Conservation (phyloP, 257 asterid species). For the Petunia axillaris region DNA sequence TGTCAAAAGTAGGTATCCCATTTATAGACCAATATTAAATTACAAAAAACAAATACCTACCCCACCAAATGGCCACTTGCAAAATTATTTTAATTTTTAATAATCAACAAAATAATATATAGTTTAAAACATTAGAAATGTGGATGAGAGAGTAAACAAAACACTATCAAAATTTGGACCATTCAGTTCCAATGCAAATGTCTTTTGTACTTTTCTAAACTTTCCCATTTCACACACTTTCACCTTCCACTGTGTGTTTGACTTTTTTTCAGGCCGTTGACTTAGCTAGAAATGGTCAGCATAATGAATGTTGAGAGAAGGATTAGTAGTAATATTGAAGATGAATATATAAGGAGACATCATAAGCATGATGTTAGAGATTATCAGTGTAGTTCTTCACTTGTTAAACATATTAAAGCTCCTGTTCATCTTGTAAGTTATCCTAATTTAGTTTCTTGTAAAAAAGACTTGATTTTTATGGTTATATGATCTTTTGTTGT, state of each 20-base stretch:
- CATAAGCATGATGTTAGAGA: constrained; percentile 26
- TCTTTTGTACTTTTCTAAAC: constrained; percentile 24
- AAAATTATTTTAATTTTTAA: background rate
- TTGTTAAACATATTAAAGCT: constrained; percentile 33
- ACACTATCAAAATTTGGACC: constrained; percentile 13
- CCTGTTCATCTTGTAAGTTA: constrained; percentile 31
- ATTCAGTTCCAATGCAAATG: constrained; percentile 36
- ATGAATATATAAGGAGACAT: constrained; percentile 25
- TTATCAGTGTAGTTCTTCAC: constrained; percentile 30
- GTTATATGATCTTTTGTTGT: background rate
- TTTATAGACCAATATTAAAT: background rate
- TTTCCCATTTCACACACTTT: background rate
- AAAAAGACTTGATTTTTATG: background rate
- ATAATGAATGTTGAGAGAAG: constrained; percentile 29
- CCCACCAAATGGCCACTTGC: constrained; percentile 11
- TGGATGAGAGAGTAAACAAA: constrained; percentile 23
- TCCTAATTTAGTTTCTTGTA: background rate
- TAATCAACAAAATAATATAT: background rate
- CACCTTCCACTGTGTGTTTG: background rate
- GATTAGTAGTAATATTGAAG: constrained; percentile 19
- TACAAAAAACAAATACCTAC: background rate
- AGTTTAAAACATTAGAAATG: constrained; percentile 27
- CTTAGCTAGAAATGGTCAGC: constrained; percentile 28
- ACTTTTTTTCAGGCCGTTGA: background rate
- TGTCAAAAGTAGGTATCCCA: background rate